Base-by-base conservation (phyloP, 1,284 basidiomycete species). In the Papiliotrema fonsecae region DNA sequence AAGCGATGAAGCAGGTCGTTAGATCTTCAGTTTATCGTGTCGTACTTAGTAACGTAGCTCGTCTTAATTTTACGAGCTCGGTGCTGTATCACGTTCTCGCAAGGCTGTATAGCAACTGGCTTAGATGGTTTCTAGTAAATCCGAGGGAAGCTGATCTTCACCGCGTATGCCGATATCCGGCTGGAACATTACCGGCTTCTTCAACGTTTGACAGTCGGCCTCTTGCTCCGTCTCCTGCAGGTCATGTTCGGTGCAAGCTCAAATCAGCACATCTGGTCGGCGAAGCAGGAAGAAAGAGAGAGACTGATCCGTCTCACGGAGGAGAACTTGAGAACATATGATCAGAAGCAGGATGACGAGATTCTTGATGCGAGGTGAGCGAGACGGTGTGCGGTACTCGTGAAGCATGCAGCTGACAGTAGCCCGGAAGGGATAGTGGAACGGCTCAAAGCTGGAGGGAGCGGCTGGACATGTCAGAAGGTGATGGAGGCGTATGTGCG, bases 401-500 rank as follows among this genome's bases (percentile, higher is more conserved):
- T 35, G 30, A 24, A n/a, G 24, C 31, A 34, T 5, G 9, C 24
- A 19, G n/a, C 41, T 42, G 26, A 53, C 16, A 45, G 24, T 50
- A 67, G 67, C 3, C 56, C 66, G 0, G 45, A 50, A 27, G 35
- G 56, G 16, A 62, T 66, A 9, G 66, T 69, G 2, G 38, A 45
- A n/a, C 57, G 59, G 35, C 52, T 70, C 38, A 65, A 63, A 50
- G 45, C 25, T 3, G 22, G 52, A 11, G 55, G 59, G 44, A 36
- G 49, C 0, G 61, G 64, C 18, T 70, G 66, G 66, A 57, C 59
- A 0, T 57, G 47, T 16, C 57, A 64, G 47, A 34, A 56, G 18
- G 65, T 70, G 11, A 62, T 65, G 55, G 31, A 41, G 6, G 68
- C 61, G 9, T 69, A 54, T 49, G 68, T 65, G 45, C 40, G 66